Evolutionary conservation across 75 land plant species (phyloP), one percentile per base, ranked within the genome.

Genomic region (Pseudotsuga menziesii): DNA sequence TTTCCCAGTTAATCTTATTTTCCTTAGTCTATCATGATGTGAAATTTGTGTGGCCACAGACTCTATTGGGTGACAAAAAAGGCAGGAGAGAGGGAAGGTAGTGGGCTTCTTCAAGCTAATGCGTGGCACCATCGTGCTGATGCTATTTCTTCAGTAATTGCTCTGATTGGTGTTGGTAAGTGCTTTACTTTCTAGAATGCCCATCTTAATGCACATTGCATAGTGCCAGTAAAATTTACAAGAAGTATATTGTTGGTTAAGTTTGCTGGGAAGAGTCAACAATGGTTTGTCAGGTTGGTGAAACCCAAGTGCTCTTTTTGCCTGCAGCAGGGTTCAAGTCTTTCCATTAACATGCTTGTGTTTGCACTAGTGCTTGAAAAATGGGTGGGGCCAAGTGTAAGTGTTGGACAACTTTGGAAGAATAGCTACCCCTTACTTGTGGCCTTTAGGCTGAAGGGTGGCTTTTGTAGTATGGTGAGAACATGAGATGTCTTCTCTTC

Each of bases 61-160:
- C 87, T 97, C 41, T 97, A 84, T 74, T 89, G 93, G 98, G 78
- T 88, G 14, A 97, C 99, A 69, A 94, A 91, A 80, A 85, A 89
- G 75, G 98, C 90, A 52, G 99, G 99, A 6, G 99, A 97, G 81
- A 89, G 61, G 63, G 76, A 66, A 72, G 93, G 92, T 52, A 97
- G 99, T 83, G 92, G 88, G 76, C 79, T 97, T 61, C 83, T 97
- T 88, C 92, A 85, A 77, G 99, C 99, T 69, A 97, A 91, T 92
- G 99, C 99, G 64, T 97, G 99, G 99, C 99, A 97, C 82, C 99
- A 97, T 78, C 93, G 99, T 71, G 91, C 95, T 79, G 98, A 97
- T 91, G 99, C 99, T 58, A 77, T 97, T n/a, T 97, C 99, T 55
- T 97, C 99, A 22, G 83, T 97, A 22, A 89, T 97, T 85, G 98